These are phyloP conservation scores for Solioccasus polychromus DNA, from an alignment of 768 basidiomycete genomes.

Conservation along the genomic window DNA sequence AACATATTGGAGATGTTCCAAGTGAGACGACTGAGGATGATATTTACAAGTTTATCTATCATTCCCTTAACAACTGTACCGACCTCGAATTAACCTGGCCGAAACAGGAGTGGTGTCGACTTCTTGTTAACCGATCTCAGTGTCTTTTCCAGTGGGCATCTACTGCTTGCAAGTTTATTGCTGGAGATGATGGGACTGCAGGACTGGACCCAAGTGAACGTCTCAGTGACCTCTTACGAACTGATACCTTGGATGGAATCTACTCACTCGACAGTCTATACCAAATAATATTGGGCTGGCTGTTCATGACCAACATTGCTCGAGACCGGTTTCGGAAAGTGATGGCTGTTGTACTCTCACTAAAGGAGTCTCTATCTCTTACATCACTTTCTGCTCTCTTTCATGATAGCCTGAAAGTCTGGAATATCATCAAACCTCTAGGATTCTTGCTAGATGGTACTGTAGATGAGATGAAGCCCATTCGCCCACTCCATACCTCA, in stretches of 20 bases:
- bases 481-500: too few relatives aligned
- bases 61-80: not conserved
- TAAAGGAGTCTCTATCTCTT: not conserved
- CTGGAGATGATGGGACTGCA: not conserved
- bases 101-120: too few relatives aligned
- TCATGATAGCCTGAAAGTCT: not conserved
- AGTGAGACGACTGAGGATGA: not conserved
- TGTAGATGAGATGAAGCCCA: too few relatives aligned
- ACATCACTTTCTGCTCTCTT: not conserved
- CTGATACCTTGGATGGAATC: not conserved
- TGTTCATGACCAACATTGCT: not conserved
- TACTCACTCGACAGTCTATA: not conserved
- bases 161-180: too few relatives aligned
- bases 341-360: not conserved
- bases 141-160: too few relatives aligned
- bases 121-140: slow-evolving; percentile 4
- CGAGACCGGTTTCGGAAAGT: not conserved
- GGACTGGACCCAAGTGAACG: not conserved
- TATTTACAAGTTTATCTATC: not conserved
- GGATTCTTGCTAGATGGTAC: too few relatives aligned
- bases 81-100: too few relatives aligned
- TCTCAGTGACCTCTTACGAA: too few relatives aligned
- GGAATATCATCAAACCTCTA: not conserved
- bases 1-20: not conserved
- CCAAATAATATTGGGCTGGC: not conserved